These are phyloP conservation scores for Rhodomyrtus psidioides DNA, from an alignment of 441 rosid genomes.

Conservation along the genomic window DNA sequence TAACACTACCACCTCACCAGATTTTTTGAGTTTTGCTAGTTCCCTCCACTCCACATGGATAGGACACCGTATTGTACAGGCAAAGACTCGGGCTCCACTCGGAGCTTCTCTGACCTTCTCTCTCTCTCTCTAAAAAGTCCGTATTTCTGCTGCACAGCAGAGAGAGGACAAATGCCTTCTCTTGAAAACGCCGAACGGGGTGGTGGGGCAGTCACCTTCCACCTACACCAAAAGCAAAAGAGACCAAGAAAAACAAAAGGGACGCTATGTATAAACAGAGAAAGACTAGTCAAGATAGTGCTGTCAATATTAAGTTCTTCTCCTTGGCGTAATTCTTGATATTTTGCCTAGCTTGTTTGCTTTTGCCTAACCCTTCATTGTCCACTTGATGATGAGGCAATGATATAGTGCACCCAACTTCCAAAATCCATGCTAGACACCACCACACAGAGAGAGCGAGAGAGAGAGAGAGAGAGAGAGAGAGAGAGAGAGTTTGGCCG, in stretches of 20 bases:
- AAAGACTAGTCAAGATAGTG: neutral
- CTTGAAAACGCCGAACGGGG: neutral
- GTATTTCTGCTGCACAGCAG: neutral
- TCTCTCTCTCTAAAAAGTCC: neutral
- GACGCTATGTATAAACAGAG: neutral
- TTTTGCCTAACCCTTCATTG: constrained; percentile 27
- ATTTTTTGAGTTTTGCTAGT: neutral
- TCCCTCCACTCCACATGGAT: neutral
- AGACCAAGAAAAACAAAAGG: neutral
- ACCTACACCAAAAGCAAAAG: neutral
- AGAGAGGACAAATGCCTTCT: neutral
- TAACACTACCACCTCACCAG: neutral
- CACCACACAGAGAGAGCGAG: constrained; percentile 16
- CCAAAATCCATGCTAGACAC: constrained; percentile 29
- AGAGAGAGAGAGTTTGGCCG: neutral
- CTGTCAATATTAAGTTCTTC: neutral
- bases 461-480: constrained; percentile 9
- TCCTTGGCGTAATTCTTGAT: constrained; percentile 7
- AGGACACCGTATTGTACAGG: neutral
- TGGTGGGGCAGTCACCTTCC: neutral
- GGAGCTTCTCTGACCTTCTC: neutral
- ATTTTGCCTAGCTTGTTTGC: constrained; percentile 22
- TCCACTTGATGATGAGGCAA: constrained; percentile 79
- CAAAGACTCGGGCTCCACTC: neutral
- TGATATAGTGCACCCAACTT: constrained; percentile 61